phyloP scores from a whole-genome alignment of 179 eudicot genomes.

The Actinidia chinensis region DNA sequence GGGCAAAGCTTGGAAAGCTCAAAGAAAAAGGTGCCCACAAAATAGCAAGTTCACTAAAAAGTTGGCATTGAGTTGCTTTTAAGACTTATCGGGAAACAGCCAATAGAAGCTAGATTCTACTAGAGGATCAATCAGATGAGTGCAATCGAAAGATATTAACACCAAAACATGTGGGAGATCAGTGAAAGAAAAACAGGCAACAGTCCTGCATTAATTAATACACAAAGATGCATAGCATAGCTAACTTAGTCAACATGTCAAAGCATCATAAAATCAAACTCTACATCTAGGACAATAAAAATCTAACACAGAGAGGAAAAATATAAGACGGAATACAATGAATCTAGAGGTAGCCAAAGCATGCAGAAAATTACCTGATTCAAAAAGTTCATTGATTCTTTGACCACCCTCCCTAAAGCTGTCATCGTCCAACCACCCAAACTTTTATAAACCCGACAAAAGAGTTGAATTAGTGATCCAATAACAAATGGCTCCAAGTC shows the following conservation, averaged over 20 bases:
- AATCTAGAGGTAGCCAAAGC: not conserved
- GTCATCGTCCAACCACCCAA: slow-evolving; percentile 97
- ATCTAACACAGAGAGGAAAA: slow-evolving; percentile 9
- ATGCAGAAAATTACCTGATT: slow-evolving; percentile 57
- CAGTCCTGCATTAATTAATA: not conserved
- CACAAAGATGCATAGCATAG: not conserved
- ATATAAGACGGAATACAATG: not conserved
- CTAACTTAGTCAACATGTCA: not conserved
- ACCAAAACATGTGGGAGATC: not conserved
- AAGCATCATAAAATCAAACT: slow-evolving; percentile 10
- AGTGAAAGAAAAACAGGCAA: slow-evolving; percentile 4
- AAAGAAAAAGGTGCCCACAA: too few species aligned
- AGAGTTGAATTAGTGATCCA: slow-evolving; percentile 80
- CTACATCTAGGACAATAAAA: not conserved
- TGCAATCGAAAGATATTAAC: not conserved
- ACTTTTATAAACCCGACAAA: slow-evolving; percentile 88
- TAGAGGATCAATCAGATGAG: not conserved
- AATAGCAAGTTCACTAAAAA: too few species aligned
- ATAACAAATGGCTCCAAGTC: slow-evolving; percentile 86
- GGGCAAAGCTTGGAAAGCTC: too few species aligned
- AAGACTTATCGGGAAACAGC: not conserved
- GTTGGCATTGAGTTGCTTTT: not conserved
- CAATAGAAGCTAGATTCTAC: not conserved
- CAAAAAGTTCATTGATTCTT: slow-evolving; percentile 78
- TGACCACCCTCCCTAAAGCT: slow-evolving; percentile 81